Conservation (phyloP, 1,284 basidiomycete genomes). For the Cutaneotrichosporon spelunceum region DNA sequence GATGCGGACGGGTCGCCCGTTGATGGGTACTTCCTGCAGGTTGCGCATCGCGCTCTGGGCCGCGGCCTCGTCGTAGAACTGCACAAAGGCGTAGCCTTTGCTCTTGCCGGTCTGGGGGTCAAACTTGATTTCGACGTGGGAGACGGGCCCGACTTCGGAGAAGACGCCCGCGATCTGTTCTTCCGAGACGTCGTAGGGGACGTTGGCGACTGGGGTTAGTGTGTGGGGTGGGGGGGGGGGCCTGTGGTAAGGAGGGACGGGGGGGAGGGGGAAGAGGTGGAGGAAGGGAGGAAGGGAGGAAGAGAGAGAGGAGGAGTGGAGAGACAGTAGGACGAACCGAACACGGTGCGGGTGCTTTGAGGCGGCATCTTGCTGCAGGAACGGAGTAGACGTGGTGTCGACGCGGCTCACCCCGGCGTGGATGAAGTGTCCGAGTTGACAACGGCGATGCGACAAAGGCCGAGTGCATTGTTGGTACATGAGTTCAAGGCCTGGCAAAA, state of each 20-base stretch:
- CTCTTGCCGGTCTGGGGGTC: slow-evolving; percentile 93
- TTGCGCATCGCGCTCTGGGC: slow-evolving; percentile 79
- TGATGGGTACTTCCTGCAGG: slow-evolving; percentile 74
- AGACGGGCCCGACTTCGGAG: slow-evolving; percentile 54
- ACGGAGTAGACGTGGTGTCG: too few relatives aligned
- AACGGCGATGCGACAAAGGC: too few relatives aligned
- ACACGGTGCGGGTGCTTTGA: slow-evolving; percentile 11
- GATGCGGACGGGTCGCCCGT: slow-evolving; percentile 77
- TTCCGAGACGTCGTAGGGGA: slow-evolving; percentile 47
- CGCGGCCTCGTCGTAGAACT: slow-evolving; percentile 94
- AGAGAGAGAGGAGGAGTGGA: too few relatives aligned
- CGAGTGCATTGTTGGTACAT: too few relatives aligned
- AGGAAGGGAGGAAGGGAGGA: too few relatives aligned
- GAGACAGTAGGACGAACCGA: too few relatives aligned
- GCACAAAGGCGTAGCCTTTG: slow-evolving; percentile 95
- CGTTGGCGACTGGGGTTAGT: slow-evolving; percentile 13
- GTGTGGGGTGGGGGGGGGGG: too few relatives aligned
- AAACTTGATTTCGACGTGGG: slow-evolving; percentile 68
- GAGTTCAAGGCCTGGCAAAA: too few relatives aligned
- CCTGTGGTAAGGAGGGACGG: not conserved
- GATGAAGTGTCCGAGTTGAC: too few relatives aligned
- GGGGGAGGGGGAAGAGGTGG: too few relatives aligned
- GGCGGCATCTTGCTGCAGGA: slow-evolving; percentile 5
- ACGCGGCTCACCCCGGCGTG: too few relatives aligned
- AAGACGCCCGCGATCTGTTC: slow-evolving; percentile 52